phyloP scores from a whole-genome alignment of 805 yeast genomes.

The Hanseniaspora mollemarum region DNA sequence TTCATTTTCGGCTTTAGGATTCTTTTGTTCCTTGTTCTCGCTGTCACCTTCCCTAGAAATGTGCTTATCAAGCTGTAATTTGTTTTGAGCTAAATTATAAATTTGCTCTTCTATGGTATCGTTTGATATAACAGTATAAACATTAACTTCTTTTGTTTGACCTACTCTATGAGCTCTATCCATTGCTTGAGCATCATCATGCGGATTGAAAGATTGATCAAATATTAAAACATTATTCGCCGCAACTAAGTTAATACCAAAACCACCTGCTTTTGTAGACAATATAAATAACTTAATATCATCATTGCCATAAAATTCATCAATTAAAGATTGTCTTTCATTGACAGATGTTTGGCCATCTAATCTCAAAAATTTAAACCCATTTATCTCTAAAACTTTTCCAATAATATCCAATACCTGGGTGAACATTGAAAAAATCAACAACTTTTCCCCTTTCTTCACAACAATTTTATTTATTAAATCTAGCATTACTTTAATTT shows the following conservation, averaged over 20 bases:
- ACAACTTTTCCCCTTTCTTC: slow-evolving; percentile 48
- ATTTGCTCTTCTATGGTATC: slow-evolving; percentile 85
- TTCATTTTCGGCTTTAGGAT: slow-evolving; percentile 24
- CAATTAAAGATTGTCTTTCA: slow-evolving; percentile 82
- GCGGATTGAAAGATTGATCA: slow-evolving; percentile 94
- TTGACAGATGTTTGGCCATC: slow-evolving; percentile 95
- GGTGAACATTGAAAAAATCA: slow-evolving; percentile 85
- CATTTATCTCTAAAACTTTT: slow-evolving; percentile 49
- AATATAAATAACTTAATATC: slow-evolving; percentile 75
- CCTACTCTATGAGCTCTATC: slow-evolving; percentile 98
- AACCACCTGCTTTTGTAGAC: slow-evolving; percentile 97
- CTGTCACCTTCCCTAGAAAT: slow-evolving; percentile 27
- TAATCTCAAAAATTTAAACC: slow-evolving; percentile 63
- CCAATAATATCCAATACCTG: slow-evolving; percentile 85
- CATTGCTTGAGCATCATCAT: slow-evolving; percentile 97
- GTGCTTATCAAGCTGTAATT: slow-evolving; percentile 63
- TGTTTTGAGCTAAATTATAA: slow-evolving; percentile 73
- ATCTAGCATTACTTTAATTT: slow-evolving; percentile 46
- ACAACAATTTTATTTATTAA: slow-evolving; percentile 46
- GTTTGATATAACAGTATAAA: slow-evolving; percentile 59
- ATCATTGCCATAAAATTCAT: slow-evolving; percentile 70
- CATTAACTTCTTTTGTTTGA: slow-evolving; percentile 72
- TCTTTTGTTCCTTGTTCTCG: not conserved
- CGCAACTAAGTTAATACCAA: slow-evolving; percentile 91
- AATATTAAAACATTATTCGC: slow-evolving; percentile 86